Evolutionary conservation across 2,329 filamentous ascomycete species (phyloP).

Genomic region (Talaromyces marneffei): DNA sequence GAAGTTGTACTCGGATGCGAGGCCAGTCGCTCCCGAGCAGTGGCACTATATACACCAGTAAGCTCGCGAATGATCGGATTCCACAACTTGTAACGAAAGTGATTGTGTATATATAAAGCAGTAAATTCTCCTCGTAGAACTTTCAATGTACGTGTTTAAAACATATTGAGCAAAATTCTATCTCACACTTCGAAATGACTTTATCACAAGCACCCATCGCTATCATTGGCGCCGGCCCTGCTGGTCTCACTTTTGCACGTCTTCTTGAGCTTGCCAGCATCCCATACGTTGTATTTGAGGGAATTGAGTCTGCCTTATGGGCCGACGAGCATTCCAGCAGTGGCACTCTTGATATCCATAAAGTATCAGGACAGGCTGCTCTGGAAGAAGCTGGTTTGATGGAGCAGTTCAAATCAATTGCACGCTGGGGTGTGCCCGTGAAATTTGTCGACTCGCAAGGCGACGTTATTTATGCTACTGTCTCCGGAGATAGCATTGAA

Average conservation of each 20-base stretch:
- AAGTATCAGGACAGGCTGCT: conserved; percentile 19
- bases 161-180: neutral
- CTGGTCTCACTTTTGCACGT: conserved; percentile 20
- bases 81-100: neutral
- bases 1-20: neutral
- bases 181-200: neutral
- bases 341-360: conserved; percentile 21
- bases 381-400: conserved; percentile 20
- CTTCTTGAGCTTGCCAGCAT: conserved; percentile 17
- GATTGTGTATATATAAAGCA: neutral
- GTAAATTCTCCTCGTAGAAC: neutral
- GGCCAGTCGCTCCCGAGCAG: neutral
- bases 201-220: conserved; percentile 15
- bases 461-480: neutral
- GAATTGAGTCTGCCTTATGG: conserved; percentile 13
- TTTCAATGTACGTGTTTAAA: too few species aligned
- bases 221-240: conserved; percentile 21
- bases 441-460: conserved; percentile 8
- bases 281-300: conserved; percentile 20
- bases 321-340: conserved; percentile 18
- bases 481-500: conserved; percentile 18
- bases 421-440: conserved; percentile 17
- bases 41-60: neutral
- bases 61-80: neutral
- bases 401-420: conserved; percentile 19